Base-by-base conservation (phyloP, 306 rosid species). In the Pueraria montana region DNA sequence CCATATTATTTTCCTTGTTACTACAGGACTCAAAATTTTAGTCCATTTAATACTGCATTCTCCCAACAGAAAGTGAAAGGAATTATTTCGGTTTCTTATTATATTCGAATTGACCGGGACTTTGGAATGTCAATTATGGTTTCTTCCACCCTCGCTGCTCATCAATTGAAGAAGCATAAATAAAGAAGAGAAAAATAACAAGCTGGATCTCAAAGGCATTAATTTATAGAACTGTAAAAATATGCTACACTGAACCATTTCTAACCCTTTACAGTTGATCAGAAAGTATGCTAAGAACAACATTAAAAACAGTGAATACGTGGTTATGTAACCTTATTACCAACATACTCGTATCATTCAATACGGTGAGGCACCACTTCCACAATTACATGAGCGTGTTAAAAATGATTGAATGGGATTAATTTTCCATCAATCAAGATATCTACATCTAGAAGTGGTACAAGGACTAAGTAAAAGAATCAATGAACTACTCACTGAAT, bases 381-480 rank as follows among this genome's bases (percentile, higher is more conserved):
- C 74, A 61, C 32, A 30, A 45, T 55, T 24, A 63, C 10, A 85
- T 18, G 71, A 61, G 67, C 42, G 43, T 17, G 69, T 55, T 76
- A 64, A 11, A 78, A 63, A 63, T 49, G 82, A 62, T 76, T 76
- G 43, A 80, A 83, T 74, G 61, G 23, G 74, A 36, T 79, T 48
- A 87, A 36, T 63, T 27, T 5, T 52, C 13, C 18, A 63, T 72
- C 75, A 59, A 16, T 67, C 62, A 85, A 76, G 12, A 61, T 56
- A 34, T 72, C 80, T 63, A 55, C 66, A 73, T 65, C 61, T 56
- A 72, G 3, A n/a, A 65, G 50, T 30, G 84, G 74, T 71, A 81
- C 70, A 74, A 12, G 16, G 76, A 64, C 79, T 53, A 64, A 40
- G 63, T 18, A 62, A 85, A 91, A 88, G 81, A 87, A 91, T 89